These are phyloP conservation scores for Cyberlindnera subsufficiens DNA, from an alignment of 805 yeast genomes.

Conservation along the genomic window DNA sequence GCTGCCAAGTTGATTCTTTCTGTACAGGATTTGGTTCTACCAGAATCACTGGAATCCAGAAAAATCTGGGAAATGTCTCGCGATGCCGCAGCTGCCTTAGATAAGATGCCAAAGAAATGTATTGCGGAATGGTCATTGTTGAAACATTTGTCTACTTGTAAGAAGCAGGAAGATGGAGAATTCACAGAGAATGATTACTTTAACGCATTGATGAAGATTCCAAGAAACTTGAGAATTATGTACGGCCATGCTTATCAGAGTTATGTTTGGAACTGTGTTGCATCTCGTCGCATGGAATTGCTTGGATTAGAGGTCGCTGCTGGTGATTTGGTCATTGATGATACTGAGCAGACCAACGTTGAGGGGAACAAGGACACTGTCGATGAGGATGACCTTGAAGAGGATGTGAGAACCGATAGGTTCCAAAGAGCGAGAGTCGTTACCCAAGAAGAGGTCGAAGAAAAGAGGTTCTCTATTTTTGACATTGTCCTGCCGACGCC, in stretches of 20 bases:
- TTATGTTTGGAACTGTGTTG: slow-evolving; percentile 87
- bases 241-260: slow-evolving; percentile 98
- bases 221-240: slow-evolving; percentile 88
- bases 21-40: slow-evolving; percentile 79
- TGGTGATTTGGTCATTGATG: slow-evolving; percentile 72
- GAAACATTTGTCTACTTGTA: slow-evolving; percentile 48
- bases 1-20: slow-evolving; percentile 77
- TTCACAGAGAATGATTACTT: slow-evolving; percentile 55
- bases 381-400: slow-evolving; percentile 54
- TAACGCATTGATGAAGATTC: slow-evolving; percentile 80
- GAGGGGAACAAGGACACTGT: slow-evolving; percentile 10
- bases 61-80: slow-evolving; percentile 70
- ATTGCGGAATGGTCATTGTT: slow-evolving; percentile 78
- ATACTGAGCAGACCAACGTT: slow-evolving; percentile 11
- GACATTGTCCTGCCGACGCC: slow-evolving; percentile 96
- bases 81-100: slow-evolving; percentile 60
- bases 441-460: slow-evolving; percentile 63
- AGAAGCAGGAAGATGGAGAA: slow-evolving; percentile 38
- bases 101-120: slow-evolving; percentile 81
- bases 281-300: slow-evolving; percentile 65
- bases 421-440: slow-evolving; percentile 67
- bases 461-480: slow-evolving; percentile 55
- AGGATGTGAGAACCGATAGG: slow-evolving; percentile 57
- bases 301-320: slow-evolving; percentile 66
- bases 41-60: slow-evolving; percentile 81